Evolutionary conservation across 495 filamentous ascomycete genomes (phyloP), one percentile per base, ranked within the genome.

Genomic region (Entonaema liquescens): DNA sequence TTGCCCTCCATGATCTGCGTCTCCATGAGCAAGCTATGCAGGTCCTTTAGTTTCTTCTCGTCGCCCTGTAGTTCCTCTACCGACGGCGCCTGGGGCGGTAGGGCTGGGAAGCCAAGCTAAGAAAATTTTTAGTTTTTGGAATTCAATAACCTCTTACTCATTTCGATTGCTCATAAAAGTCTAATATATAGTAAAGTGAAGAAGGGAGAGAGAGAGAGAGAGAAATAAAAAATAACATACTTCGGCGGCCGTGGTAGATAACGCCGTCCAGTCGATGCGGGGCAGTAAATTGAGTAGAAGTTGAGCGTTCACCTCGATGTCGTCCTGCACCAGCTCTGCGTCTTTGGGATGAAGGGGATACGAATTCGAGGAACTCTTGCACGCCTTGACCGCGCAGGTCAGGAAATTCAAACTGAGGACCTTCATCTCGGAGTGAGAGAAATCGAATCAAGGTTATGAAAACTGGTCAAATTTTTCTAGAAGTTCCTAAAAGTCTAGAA

Each of bases 371-470:
- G 87, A 87, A 60, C 89, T 82, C 80, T 97, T 97, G 90, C 95
- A 99, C 36, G 91, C 80, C 81, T 97, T 97, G 73, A 97, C 90
- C 21, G 95, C 94, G 86, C 95, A 99, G 65, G 93, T 94, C 74
- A 99, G 85, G 79, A 98, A 99, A 81, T 98, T 98, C 72, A 95
- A 91, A 53, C 94, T 98, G 50, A 99, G 88, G 66, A 99, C 83
- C 80, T 98, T 99, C 95, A 99, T 98, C 64, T 79, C 82, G 76
- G 53, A 23, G 52, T 64, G 38, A 31, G 57, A n/a, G 13, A 28
- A 2, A 33, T 33, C 6, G 31, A 23, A 28, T 68, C 56, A 29
- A 55, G 38, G 38, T 35, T 44, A 44, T 21, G 42, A 17, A 15
- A 68, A 53, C n/a, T 59, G 7, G 7, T 31, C 3, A 31, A 7